Percentiles rank a stretch among this genome's conserved stretches.
Evolutionary conservation across 768 basidiomycete genomes (phyloP).

Genomic region (Boletus vermiculosoides): DNA sequence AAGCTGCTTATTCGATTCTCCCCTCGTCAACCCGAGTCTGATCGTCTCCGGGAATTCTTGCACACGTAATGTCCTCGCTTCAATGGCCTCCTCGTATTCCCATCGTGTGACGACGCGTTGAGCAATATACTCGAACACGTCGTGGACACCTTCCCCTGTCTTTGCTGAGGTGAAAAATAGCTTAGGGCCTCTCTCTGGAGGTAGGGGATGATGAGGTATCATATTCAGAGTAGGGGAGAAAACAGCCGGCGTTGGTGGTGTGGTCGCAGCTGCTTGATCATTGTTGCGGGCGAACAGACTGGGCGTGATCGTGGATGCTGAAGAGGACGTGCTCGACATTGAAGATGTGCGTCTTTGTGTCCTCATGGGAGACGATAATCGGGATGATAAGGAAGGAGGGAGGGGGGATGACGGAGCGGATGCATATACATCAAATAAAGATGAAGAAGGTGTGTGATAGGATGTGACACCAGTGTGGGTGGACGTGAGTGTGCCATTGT

Average conservation of each 20-base stretch:
- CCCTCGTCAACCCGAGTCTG: constrained; percentile 28
- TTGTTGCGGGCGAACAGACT: constrained; percentile 46
- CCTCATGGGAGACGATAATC: constrained; percentile 28
- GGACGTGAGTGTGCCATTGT: constrained; percentile 54
- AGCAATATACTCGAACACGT: constrained; percentile 78
- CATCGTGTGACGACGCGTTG: constrained; percentile 56
- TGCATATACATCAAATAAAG: constrained; percentile 61
- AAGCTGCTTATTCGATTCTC: constrained; percentile 6
- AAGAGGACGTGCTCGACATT: constrained; percentile 34
- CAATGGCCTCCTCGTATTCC: constrained; percentile 65
- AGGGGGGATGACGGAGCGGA: constrained; percentile 63
- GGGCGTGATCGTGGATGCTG: constrained; percentile 58
- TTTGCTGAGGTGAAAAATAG: constrained; percentile 79
- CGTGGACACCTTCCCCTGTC: constrained; percentile 67
- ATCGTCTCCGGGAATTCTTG: constrained; percentile 42
- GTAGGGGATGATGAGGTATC: constrained; percentile 12
- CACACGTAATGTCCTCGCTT: constrained; percentile 43
- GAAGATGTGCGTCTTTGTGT: constrained; percentile 41
- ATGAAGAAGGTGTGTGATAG: constrained; percentile 80
- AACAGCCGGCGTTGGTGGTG: constrained; percentile 19
- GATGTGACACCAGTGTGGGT: constrained; percentile 57
- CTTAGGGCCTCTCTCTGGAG: constrained; percentile 54
- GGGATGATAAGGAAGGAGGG: constrained; percentile 32
- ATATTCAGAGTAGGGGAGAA: constrained; percentile 11
- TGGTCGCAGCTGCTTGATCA: constrained; percentile 18